A percentile compares a stretch with the other conserved stretches of the same genome.
phyloP scores from a whole-genome alignment of 495 filamentous ascomycete species.

The Aeminium ludgeri region DNA sequence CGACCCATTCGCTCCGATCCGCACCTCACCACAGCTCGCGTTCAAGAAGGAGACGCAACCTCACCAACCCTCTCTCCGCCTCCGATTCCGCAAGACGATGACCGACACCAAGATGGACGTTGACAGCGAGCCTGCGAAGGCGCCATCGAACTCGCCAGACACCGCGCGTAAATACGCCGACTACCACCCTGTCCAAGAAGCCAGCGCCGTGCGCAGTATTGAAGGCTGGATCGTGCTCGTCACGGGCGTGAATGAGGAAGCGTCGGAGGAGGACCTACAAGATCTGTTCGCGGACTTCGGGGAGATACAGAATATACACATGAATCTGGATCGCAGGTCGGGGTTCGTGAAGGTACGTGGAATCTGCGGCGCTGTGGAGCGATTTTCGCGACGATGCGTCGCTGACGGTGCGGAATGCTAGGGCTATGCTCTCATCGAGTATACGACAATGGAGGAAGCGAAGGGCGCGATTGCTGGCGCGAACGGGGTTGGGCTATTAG shows the following conservation, averaged over 20 bases:
- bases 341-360: conserved; percentile 86
- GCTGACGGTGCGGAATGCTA: conserved; percentile 21
- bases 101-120: conserved; percentile 57
- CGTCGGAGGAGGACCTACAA: conserved; percentile 84
- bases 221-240: conserved; percentile 98
- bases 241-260: conserved; percentile 95
- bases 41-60: neutral
- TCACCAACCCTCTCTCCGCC: neutral
- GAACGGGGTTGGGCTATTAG: conserved; percentile 66
- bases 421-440: conserved; percentile 92
- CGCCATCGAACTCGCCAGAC: conserved; percentile 8
- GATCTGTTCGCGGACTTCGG: conserved; percentile 93
- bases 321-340: conserved; percentile 86
- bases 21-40: neutral
- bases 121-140: conserved; percentile 28
- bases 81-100: conserved; percentile 4
- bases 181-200: conserved; percentile 55
- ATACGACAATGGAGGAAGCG: conserved; percentile 72
- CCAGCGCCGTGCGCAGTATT: conserved; percentile 89
- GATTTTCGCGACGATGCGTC: neutral
- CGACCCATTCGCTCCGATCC: neutral
- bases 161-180: conserved; percentile 32
- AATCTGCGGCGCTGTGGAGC: neutral
- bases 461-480: conserved; percentile 71
- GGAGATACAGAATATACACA: conserved; percentile 90